A percentile compares a stretch with the other conserved stretches of the same genome.
These are phyloP conservation scores for Verticillium tricorpus DNA, from an alignment of 2,329 filamentous ascomycete genomes.

Conservation along the genomic window DNA sequence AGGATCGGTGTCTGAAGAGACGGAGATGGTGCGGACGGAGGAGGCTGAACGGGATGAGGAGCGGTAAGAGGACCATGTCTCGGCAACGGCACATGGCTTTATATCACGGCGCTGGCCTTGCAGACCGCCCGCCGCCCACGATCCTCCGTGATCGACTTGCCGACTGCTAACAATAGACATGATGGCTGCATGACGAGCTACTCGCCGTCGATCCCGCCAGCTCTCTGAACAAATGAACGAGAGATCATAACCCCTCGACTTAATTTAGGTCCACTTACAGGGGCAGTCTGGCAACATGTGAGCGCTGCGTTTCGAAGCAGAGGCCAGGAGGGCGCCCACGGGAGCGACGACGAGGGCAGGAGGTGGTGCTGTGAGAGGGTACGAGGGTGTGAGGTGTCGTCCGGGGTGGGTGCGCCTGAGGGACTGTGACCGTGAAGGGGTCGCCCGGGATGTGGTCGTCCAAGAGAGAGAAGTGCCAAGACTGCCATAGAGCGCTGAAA, in stretches of 20 bases:
- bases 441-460: neutral
- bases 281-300: neutral
- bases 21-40: neutral
- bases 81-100: neutral
- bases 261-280: neutral
- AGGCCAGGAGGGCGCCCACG: neutral
- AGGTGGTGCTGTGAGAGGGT: neutral
- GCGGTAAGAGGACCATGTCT: neutral
- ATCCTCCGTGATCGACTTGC: neutral
- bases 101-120: neutral
- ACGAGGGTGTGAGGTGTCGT: neutral
- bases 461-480: neutral
- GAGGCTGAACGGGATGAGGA: neutral
- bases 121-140: neutral
- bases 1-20: conserved; percentile 5
- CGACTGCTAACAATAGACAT: neutral
- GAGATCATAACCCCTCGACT: neutral
- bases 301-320: neutral
- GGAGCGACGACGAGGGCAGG: neutral
- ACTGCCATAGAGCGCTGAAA: neutral
- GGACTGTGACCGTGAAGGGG: neutral
- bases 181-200: neutral
- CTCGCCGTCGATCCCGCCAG: neutral
- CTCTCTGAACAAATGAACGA: neutral
- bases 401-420: neutral